phyloP scores from a whole-genome alignment of 1,284 basidiomycete species.

The Puccinia polysora region DNA sequence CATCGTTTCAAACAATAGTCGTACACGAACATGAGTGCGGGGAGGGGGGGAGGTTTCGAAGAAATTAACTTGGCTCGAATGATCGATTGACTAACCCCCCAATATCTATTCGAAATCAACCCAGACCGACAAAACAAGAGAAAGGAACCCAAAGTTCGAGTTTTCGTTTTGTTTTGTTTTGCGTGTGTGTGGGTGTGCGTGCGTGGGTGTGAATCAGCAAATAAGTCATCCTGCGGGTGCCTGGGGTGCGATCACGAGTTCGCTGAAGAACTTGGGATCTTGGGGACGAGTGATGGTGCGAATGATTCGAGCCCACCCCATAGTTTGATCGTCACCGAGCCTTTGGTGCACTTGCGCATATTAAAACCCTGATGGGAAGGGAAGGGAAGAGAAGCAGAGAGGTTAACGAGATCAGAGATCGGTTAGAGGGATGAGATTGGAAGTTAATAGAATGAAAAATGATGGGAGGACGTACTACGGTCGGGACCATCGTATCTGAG shows the following conservation, averaged over 20 bases:
- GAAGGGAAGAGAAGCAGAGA: neutral
- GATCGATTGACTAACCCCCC: conserved; percentile 42
- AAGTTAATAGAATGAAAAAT: too few relatives aligned
- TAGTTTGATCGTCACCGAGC: conserved; percentile 50
- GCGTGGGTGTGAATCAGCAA: too few relatives aligned
- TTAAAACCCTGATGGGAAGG: conserved; percentile 48
- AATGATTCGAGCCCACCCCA: conserved; percentile 44
- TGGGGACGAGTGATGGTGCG: neutral
- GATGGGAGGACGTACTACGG: conserved; percentile 45
- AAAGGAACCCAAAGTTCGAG: neutral
- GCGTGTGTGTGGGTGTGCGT: too few relatives aligned
- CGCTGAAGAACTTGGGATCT: too few relatives aligned
- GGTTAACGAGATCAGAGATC: too few relatives aligned
- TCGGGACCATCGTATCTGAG: conserved; percentile 50
- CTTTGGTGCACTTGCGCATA: conserved; percentile 50
- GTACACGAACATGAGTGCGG: neutral
- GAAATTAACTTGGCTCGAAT: neutral
- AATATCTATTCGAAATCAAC: conserved; percentile 38
- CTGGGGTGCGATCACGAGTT: too few relatives aligned
- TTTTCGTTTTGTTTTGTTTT: neutral
- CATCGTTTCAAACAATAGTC: too few relatives aligned
- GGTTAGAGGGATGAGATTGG: neutral
- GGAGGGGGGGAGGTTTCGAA: neutral
- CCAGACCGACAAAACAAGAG: neutral
- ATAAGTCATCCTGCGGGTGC: too few relatives aligned